A percentile compares a stretch with the other conserved stretches of the same genome.
These are phyloP conservation scores for Penicillium sp. DNA, from an alignment of 2,329 filamentous ascomycete species.

Conservation along the genomic window DNA sequence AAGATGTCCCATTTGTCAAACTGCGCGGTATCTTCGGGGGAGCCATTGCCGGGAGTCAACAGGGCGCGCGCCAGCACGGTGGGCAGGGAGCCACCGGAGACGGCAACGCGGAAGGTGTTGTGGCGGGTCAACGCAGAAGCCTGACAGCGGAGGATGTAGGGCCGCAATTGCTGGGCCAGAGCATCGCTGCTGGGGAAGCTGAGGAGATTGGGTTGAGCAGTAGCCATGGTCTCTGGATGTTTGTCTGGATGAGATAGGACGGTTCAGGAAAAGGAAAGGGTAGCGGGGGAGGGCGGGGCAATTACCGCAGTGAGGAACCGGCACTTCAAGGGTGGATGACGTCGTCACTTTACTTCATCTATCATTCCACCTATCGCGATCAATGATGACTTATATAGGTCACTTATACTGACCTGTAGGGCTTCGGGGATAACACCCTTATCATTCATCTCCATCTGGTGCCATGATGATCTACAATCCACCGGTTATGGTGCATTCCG, in stretches of 20 bases:
- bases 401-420: too few relatives aligned
- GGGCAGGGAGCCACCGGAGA: slow-evolving; percentile 90
- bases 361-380: neutral
- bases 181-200: slow-evolving; percentile 66
- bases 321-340: neutral
- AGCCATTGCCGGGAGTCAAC: slow-evolving; percentile 53
- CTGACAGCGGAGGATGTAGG: slow-evolving; percentile 78
- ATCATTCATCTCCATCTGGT: neutral
- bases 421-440: neutral
- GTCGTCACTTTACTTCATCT: neutral
- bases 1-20: slow-evolving; percentile 96
- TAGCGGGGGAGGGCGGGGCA: neutral
- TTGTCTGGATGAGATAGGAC: neutral
- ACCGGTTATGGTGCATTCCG: neutral
- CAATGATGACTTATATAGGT: too few relatives aligned
- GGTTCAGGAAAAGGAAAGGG: neutral
- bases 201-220: slow-evolving; percentile 61
- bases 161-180: slow-evolving; percentile 71
- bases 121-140: slow-evolving; percentile 75
- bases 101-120: slow-evolving; percentile 79
- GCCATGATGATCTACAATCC: neutral
- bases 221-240: slow-evolving; percentile 32
- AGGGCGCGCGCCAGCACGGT: slow-evolving; percentile 81
- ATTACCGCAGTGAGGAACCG: neutral
- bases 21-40: slow-evolving; percentile 59